phyloP scores from a whole-genome alignment of 2,329 filamentous ascomycete genomes.

The Cordyceps javanica region DNA sequence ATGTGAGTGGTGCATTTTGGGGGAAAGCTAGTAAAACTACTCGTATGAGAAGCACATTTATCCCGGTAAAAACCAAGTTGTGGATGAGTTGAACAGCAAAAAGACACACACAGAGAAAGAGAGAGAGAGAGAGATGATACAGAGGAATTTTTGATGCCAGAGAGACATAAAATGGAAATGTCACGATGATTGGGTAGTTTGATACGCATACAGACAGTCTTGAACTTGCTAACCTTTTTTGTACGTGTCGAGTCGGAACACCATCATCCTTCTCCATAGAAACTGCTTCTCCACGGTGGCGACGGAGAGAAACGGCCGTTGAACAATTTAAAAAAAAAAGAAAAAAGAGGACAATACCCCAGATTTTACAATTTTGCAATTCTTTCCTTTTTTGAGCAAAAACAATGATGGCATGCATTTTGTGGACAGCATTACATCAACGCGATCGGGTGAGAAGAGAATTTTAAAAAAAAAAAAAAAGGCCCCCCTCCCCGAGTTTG shows the following conservation, averaged over 20 bases:
- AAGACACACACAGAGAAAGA: too few species aligned
- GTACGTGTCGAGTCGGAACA: not conserved
- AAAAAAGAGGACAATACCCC: too few species aligned
- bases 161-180: not conserved
- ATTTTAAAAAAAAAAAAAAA: not conserved
- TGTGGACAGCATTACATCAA: conserved; percentile 2
- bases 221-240: not conserved
- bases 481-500: too few species aligned
- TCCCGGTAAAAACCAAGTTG: not conserved
- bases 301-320: too few species aligned
- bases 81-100: not conserved
- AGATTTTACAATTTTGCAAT: too few species aligned
- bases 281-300: not conserved
- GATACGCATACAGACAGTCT: not conserved
- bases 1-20: not conserved
- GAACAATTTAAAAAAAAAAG: too few species aligned
- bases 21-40: too few species aligned
- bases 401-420: not conserved
- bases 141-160: not conserved
- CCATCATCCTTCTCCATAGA: not conserved
- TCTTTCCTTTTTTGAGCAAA: not conserved
- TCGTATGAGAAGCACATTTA: too few species aligned
- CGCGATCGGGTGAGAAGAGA: not conserved
- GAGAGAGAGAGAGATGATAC: too few species aligned
- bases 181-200: not conserved